Percentiles rank a stretch among this genome's conserved stretches.
Conservation (phyloP, 1,284 basidiomycete genomes). For the Pholiota adiposa region DNA sequence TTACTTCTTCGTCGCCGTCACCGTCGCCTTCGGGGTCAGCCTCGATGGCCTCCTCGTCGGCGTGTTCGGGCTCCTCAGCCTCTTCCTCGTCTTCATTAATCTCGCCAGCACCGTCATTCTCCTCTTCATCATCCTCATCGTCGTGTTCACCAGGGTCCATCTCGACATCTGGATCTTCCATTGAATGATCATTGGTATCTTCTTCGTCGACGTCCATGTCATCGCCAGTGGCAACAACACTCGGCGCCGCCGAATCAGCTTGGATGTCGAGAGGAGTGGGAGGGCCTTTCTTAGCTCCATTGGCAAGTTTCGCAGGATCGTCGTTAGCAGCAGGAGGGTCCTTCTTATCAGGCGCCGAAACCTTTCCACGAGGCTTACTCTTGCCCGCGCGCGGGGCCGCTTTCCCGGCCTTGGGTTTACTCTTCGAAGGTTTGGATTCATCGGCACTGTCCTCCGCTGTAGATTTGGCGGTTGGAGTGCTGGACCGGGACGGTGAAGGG, state of each 20-base stretch:
- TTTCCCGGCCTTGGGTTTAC: conserved; percentile 12
- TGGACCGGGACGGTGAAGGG: conserved; percentile 15
- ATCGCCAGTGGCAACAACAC: conserved; percentile 12
- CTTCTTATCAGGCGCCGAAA: conserved; percentile 16
- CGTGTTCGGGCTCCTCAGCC: conserved; percentile 5
- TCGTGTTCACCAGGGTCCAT: conserved; percentile 28
- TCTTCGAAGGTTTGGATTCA: conserved; percentile 13
- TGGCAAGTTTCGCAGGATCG: background rate
- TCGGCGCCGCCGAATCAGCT: conserved; percentile 8
- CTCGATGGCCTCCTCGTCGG: conserved; percentile 22
- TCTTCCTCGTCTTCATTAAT: conserved; percentile 23
- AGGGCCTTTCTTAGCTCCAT: conserved; percentile 21
- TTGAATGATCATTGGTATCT: conserved; percentile 17
- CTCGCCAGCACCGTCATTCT: conserved; percentile 17
- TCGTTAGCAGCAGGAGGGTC: conserved; percentile 18
- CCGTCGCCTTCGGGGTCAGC: conserved; percentile 23
- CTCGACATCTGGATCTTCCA: conserved; percentile 18
- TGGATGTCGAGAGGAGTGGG: conserved; percentile 23
- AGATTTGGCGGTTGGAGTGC: conserved; percentile 13
- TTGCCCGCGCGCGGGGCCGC: conserved; percentile 7
- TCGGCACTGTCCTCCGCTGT: conserved; percentile 18
- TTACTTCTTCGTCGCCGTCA: conserved; percentile 20
- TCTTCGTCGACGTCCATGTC: conserved; percentile 29
- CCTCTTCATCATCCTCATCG: conserved; percentile 20
- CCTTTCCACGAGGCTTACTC: conserved; percentile 16